Evolutionary conservation across 805 yeast genomes (phyloP).

Genomic region (Candida jianshihensis): DNA sequence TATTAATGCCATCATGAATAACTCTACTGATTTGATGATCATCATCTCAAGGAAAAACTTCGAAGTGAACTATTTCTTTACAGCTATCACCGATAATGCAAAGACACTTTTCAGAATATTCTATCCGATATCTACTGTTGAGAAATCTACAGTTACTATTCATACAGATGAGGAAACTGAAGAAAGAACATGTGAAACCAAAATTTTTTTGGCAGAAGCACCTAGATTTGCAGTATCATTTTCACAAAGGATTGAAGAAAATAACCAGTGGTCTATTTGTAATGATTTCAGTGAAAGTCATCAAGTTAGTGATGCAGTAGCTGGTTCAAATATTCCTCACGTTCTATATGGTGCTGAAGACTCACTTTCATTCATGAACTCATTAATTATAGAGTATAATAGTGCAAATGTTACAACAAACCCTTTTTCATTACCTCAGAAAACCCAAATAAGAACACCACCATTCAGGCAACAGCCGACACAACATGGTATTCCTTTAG

Average conservation of each 20-base stretch:
- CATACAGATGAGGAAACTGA: conserved; percentile 29
- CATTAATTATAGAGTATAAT: conserved; percentile 43
- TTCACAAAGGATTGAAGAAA: conserved; percentile 41
- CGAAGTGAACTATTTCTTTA: conserved; percentile 73
- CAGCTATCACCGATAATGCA: conserved; percentile 56
- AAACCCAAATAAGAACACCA: conserved; percentile 16
- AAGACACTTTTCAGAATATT: conserved; percentile 68
- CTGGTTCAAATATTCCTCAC: conserved; percentile 62
- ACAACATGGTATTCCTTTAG: not conserved
- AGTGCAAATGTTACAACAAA: conserved; percentile 24
- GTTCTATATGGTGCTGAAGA: conserved; percentile 51
- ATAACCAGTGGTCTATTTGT: conserved; percentile 73
- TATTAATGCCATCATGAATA: conserved; percentile 54
- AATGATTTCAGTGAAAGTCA: conserved; percentile 82
- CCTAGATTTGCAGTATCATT: conserved; percentile 80
- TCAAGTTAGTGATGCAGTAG: conserved; percentile 64
- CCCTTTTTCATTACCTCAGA: conserved; percentile 19
- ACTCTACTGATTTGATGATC: conserved; percentile 62
- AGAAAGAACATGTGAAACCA: conserved; percentile 35
- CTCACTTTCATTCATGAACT: conserved; percentile 45
- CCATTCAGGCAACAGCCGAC: conserved; percentile 5
- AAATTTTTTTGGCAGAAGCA: conserved; percentile 45
- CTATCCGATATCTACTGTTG: conserved; percentile 56
- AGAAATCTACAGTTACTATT: conserved; percentile 49
- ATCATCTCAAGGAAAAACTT: conserved; percentile 61